A percentile compares a stretch with the other conserved stretches of the same genome.
phyloP scores from a whole-genome alignment of 805 yeast species.

The Pichia nakasei region DNA sequence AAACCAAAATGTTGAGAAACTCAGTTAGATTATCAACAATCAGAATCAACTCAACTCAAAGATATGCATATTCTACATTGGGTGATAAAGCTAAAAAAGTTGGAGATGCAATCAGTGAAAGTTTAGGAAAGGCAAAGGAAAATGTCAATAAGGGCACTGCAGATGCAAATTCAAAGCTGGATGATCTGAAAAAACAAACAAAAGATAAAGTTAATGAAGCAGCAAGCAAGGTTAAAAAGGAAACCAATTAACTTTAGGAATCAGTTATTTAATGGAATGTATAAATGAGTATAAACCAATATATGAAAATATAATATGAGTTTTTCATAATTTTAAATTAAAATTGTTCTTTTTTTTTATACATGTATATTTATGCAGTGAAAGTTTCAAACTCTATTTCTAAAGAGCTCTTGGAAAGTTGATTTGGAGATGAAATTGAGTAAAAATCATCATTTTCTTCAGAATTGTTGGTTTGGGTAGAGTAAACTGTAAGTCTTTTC shows the following conservation, averaged over 20 bases:
- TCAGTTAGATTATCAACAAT: neutral
- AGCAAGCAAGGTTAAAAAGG: conserved; percentile 1
- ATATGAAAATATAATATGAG: too few relatives aligned
- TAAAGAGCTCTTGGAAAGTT: neutral
- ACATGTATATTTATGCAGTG: neutral
- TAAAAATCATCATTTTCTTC: neutral
- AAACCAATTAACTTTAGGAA: too few relatives aligned
- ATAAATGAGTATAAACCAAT: too few relatives aligned
- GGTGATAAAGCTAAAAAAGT: conserved; percentile 8
- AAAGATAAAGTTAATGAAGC: conserved; percentile 2
- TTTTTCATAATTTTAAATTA: too few relatives aligned
- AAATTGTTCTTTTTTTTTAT: neutral
- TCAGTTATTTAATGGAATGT: too few relatives aligned
- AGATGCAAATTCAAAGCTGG: neutral
- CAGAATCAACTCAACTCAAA: neutral
- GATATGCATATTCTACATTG: conserved; percentile 3
- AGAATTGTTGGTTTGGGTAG: neutral
- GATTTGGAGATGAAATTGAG: neutral
- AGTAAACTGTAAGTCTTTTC: neutral
- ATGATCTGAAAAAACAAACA: conserved; percentile 3
- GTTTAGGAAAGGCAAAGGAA: conserved; percentile 2
- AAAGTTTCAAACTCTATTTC: conserved; percentile 8
- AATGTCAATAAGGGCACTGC: neutral
- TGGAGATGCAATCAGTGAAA: conserved; percentile 4
- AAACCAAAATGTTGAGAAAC: neutral